These are phyloP conservation scores for Meripilus lineatus DNA, from an alignment of 1,284 basidiomycete species.

Conservation along the genomic window DNA sequence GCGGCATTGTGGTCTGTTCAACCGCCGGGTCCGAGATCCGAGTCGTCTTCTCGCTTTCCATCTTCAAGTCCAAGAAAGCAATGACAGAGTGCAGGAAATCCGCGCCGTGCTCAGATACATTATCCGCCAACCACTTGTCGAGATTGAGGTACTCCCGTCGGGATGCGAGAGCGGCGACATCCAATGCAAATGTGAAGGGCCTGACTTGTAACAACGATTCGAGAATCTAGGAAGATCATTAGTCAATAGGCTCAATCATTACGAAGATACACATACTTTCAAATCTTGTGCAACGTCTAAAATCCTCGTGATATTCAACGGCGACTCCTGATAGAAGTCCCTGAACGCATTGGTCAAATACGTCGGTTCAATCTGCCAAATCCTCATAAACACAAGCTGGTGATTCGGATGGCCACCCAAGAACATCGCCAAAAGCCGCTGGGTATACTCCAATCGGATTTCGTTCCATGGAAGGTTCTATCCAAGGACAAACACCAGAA, in stretches of 20 bases:
- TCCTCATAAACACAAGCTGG: conserved; percentile 93
- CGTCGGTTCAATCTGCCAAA: conserved; percentile 87
- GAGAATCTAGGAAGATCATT: conserved; percentile 59
- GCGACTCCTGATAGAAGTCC: conserved; percentile 90
- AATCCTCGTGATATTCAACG: conserved; percentile 91
- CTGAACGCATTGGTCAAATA: conserved; percentile 86
- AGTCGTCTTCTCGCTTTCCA: conserved; percentile 80
- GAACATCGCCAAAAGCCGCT: conserved; percentile 87
- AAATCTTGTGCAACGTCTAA: conserved; percentile 95
- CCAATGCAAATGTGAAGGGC: conserved; percentile 85
- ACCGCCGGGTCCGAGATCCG: conserved; percentile 75
- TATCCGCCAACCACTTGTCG: conserved; percentile 94
- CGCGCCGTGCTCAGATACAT: conserved; percentile 73
- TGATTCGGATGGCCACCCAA: conserved; percentile 90
- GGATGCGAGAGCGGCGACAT: conserved; percentile 91
- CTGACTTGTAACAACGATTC: conserved; percentile 85
- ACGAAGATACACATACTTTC: conserved; percentile 58
- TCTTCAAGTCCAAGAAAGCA: conserved; percentile 86
- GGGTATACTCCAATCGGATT: conserved; percentile 82
- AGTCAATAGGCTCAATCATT: too few species aligned
- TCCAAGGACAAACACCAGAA: too few species aligned
- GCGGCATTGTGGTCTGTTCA: conserved; percentile 77
- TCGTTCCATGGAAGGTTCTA: conserved; percentile 83
- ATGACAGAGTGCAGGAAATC: conserved; percentile 88
- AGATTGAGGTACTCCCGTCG: conserved; percentile 92